Evolutionary conservation across 2,329 filamentous ascomycete species (phyloP).

Genomic region (Lasiodiplodia sp.): DNA sequence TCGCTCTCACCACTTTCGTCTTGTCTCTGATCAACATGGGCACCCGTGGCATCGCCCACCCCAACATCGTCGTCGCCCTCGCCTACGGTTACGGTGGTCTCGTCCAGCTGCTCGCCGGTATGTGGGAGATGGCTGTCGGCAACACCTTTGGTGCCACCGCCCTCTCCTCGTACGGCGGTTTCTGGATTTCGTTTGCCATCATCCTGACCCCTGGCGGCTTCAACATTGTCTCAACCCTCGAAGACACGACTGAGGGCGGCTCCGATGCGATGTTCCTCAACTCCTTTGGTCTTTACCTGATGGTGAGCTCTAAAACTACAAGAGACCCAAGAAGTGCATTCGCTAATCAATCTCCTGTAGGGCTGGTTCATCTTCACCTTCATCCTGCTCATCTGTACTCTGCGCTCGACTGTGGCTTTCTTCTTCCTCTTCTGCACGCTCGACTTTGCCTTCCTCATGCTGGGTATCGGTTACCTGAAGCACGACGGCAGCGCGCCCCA

Average conservation of each 20-base stretch:
- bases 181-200: conserved; percentile 64
- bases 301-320: conserved; percentile 43
- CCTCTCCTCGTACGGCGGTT: conserved; percentile 63
- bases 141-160: conserved; percentile 66
- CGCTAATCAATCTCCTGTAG: conserved; percentile 48
- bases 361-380: conserved; percentile 68
- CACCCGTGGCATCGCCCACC: conserved; percentile 44
- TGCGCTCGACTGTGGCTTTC: conserved; percentile 66
- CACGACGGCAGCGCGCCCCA: conserved; percentile 52
- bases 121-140: conserved; percentile 59
- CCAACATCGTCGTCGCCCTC: conserved; percentile 51
- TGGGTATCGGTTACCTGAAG: conserved; percentile 62
- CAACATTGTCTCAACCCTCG: conserved; percentile 53
- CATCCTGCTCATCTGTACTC: conserved; percentile 62
- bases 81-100: conserved; percentile 53
- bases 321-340: too few relatives aligned
- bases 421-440: conserved; percentile 66
- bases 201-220: conserved; percentile 58
- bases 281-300: conserved; percentile 65
- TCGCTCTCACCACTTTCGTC: conserved; percentile 67
- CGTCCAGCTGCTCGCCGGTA: conserved; percentile 52
- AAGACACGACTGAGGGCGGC: not conserved
- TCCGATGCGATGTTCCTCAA: conserved; percentile 50
- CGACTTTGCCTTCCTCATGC: conserved; percentile 64
- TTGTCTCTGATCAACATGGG: conserved; percentile 54